These are phyloP conservation scores for Durusdinium trenchii DNA, from an alignment of 73 alveolate genomes.

Conservation along the genomic window DNA sequence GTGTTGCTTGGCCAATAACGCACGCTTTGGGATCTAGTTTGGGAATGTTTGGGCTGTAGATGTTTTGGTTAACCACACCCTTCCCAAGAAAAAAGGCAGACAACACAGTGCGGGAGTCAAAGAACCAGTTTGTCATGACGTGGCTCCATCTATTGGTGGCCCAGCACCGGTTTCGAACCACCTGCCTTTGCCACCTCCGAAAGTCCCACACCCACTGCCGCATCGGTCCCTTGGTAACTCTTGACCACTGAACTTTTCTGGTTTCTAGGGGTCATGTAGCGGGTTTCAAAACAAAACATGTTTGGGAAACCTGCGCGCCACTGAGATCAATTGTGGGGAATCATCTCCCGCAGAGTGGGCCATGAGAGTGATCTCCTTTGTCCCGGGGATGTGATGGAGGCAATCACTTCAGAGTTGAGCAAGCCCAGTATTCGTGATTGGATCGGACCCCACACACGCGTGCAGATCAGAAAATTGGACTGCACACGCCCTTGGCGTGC, in stretches of 20 bases:
- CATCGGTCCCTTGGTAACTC: neutral
- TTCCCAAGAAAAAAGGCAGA: too few relatives aligned
- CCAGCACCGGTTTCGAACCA: neutral
- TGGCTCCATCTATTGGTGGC: neutral
- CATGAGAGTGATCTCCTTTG: neutral
- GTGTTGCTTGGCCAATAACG: too few relatives aligned
- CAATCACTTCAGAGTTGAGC: neutral
- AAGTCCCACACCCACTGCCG: slow-evolving; percentile 18
- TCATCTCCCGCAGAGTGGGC: neutral
- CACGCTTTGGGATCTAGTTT: too few relatives aligned
- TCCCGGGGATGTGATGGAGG: neutral
- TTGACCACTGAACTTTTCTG: too few relatives aligned
- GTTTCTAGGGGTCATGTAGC: too few relatives aligned
- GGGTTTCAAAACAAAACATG: neutral
- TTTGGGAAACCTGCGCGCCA: neutral
- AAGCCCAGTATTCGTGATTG: slow-evolving; percentile 12
- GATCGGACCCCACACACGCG: neutral
- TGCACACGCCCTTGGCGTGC: neutral
- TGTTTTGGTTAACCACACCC: too few relatives aligned
- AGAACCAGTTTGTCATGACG: neutral
- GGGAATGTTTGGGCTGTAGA: too few relatives aligned
- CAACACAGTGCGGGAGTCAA: slow-evolving; percentile 21
- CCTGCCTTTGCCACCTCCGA: neutral
- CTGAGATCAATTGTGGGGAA: slow-evolving; percentile 31
- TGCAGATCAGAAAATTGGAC: neutral